Conservation (phyloP, 2,329 filamentous ascomycete species). For the Fusarium staphyleae region DNA sequence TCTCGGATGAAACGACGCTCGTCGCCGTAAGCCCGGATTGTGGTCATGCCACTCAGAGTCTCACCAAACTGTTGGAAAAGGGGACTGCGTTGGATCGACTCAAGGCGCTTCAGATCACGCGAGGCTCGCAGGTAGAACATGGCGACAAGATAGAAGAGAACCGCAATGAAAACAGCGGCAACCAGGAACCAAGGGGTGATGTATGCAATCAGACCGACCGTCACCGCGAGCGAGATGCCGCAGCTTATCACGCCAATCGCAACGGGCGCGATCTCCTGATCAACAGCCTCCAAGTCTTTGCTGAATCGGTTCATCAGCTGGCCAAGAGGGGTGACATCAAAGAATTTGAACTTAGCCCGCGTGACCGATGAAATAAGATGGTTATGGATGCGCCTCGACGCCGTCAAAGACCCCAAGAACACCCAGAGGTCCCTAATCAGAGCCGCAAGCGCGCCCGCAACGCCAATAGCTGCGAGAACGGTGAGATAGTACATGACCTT, state of each 20-base stretch:
- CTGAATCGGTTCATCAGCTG: conserved; percentile 99
- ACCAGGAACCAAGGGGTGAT: conserved; percentile 93
- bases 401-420: conserved; percentile 89
- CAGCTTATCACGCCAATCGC: conserved; percentile 79
- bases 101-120: conserved; percentile 92
- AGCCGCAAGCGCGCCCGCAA: conserved; percentile 80
- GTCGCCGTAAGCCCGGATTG: conserved; percentile 95
- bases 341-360: conserved; percentile 95
- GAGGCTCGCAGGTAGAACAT: conserved; percentile 90
- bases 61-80: conserved; percentile 98
- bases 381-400: conserved; percentile 84
- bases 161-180: conserved; percentile 82
- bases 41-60: conserved; percentile 92
- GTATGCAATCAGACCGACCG: conserved; percentile 82
- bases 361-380: conserved; percentile 79
- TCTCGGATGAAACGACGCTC: conserved; percentile 92
- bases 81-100: conserved; percentile 92
- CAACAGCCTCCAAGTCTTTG: conserved; percentile 93
- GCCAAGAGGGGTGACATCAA: conserved; percentile 92
- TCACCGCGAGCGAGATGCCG: conserved; percentile 75
- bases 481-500: conserved; percentile 84
- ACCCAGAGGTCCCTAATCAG: conserved; percentile 85
- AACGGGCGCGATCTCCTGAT: conserved; percentile 93
- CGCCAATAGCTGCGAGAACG: conserved; percentile 81
- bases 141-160: conserved; percentile 82